phyloP scores from a whole-genome alignment of 352 stramenopile genomes.

The Pythium pectinolyticum region DNA sequence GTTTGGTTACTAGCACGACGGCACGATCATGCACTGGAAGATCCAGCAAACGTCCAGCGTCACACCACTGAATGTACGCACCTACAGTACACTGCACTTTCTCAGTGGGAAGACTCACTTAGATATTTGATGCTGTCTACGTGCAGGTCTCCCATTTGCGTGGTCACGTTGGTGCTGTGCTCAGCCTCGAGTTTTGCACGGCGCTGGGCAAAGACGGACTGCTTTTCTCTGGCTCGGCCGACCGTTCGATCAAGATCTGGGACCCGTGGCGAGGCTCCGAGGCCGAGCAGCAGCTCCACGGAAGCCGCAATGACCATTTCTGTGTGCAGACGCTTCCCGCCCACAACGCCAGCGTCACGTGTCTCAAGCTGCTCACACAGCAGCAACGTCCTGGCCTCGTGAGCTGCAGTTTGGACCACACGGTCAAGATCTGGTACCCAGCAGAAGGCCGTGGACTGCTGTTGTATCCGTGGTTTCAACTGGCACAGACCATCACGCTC shows the following conservation, averaged over 20 bases:
- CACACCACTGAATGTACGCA: constrained; percentile 43
- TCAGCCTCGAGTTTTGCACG: constrained; percentile 47
- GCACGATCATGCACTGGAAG: constrained; percentile 60
- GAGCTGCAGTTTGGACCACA: constrained; percentile 70
- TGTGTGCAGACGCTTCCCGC: constrained; percentile 70
- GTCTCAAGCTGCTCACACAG: constrained; percentile 45
- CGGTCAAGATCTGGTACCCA: constrained; percentile 68
- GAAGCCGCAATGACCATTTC: constrained; percentile 25
- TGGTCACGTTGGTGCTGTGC: constrained; percentile 51
- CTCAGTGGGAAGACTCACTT: no score
- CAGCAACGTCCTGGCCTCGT: constrained; percentile 55
- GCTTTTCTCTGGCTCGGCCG: constrained; percentile 62
- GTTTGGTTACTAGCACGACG: constrained; percentile 46
- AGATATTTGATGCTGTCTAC: no score
- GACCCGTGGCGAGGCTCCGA: constrained; percentile 57
- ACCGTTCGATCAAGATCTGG: constrained; percentile 75
- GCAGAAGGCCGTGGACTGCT: constrained; percentile 54
- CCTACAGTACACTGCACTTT: background rate
- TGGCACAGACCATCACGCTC: constrained; percentile 53
- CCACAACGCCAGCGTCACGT: constrained; percentile 55
- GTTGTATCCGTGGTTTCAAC: constrained; percentile 69
- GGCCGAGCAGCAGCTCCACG: constrained; percentile 35
- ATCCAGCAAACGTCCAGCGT: constrained; percentile 44
- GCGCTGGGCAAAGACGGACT: constrained; percentile 49
- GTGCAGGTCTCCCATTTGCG: constrained; percentile 49